A percentile compares a stretch with the other conserved stretches of the same genome.
These are phyloP conservation scores for Helianthus annuus DNA, from an alignment of 129 eudicot species.

Conservation along the genomic window DNA sequence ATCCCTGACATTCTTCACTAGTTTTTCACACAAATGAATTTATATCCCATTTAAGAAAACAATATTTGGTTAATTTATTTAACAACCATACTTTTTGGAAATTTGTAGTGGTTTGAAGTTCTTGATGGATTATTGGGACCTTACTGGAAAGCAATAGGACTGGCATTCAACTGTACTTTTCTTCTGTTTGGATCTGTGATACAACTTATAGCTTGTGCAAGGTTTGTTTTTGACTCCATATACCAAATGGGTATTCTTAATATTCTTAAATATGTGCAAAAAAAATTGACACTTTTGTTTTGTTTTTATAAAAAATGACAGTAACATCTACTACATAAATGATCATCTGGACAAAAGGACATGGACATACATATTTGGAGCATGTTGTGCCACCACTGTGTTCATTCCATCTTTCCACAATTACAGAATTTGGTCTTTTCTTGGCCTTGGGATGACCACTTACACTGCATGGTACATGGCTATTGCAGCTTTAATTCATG, in stretches of 20 bases:
- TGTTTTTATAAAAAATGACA: conserved; percentile 34
- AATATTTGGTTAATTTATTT: no score
- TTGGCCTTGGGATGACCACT: conserved; percentile 88
- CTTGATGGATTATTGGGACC: conserved; percentile 85
- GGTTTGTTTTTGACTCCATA: conserved; percentile 43
- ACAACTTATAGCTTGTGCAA: conserved; percentile 90
- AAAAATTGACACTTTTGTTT: conserved; percentile 13
- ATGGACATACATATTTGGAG: conserved; percentile 95
- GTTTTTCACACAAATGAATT: no score
- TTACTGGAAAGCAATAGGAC: conserved; percentile 79
- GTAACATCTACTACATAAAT: conserved; percentile 88
- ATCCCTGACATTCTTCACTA: no score
- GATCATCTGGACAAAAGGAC: conserved; percentile 87
- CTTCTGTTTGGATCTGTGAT: conserved; percentile 88
- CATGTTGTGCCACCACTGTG: conserved; percentile 93
- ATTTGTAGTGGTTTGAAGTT: conserved; percentile 78
- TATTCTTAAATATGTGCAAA: background rate
- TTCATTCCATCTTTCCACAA: conserved; percentile 92
- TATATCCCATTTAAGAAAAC: no score
- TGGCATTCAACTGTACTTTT: conserved; percentile 77
- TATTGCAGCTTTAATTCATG: conserved; percentile 74
- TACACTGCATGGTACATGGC: conserved; percentile 92
- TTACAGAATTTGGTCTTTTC: conserved; percentile 88
- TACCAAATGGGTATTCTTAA: background rate
- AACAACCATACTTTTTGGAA: background rate